Evolutionary conservation across 176 grass and related monocot species (phyloP).

Genomic region (Elymus sibiricus): DNA sequence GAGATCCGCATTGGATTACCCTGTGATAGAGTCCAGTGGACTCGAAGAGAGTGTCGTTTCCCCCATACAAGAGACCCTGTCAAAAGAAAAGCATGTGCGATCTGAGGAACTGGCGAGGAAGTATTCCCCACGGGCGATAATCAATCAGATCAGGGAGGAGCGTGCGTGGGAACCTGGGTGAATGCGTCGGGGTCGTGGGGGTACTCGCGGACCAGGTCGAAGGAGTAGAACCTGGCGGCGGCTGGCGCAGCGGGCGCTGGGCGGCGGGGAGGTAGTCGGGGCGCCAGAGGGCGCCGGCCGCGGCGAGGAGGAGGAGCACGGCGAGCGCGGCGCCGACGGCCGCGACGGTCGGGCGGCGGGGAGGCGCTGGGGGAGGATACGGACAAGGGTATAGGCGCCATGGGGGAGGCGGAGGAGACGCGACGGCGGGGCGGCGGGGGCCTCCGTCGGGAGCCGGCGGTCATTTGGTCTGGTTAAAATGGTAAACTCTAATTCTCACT

Average conservation of each 20-base stretch:
- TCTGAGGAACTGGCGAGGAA: neutral
- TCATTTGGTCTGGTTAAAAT: neutral
- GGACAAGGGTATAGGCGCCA: conserved; percentile 7
- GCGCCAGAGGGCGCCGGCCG: conserved; percentile 18
- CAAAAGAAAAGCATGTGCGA: neutral
- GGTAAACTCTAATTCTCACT: no score
- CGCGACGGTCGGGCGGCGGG: neutral
- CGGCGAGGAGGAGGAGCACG: conserved; percentile 9
- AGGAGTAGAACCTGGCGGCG: conserved; percentile 53
- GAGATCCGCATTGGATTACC: conserved; percentile 27
- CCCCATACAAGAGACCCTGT: conserved; percentile 78
- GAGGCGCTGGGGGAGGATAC: neutral
- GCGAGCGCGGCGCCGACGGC: neutral
- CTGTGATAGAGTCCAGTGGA: conserved; percentile 78
- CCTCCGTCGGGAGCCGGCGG: conserved; percentile 28
- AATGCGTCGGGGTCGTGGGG: conserved; percentile 77
- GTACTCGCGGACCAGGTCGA: conserved; percentile 76
- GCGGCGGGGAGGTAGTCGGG: neutral
- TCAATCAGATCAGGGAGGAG: neutral
- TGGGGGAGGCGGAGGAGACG: conserved; percentile 9
- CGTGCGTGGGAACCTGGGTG: conserved; percentile 48
- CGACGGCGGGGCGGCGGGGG: neutral
- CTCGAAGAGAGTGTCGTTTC: conserved; percentile 79
- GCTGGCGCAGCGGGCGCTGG: neutral
- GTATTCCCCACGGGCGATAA: neutral